Evolutionary conservation across 805 yeast species (phyloP), one percentile per base, ranked within the genome.

Genomic region (Candida patagonica): DNA sequence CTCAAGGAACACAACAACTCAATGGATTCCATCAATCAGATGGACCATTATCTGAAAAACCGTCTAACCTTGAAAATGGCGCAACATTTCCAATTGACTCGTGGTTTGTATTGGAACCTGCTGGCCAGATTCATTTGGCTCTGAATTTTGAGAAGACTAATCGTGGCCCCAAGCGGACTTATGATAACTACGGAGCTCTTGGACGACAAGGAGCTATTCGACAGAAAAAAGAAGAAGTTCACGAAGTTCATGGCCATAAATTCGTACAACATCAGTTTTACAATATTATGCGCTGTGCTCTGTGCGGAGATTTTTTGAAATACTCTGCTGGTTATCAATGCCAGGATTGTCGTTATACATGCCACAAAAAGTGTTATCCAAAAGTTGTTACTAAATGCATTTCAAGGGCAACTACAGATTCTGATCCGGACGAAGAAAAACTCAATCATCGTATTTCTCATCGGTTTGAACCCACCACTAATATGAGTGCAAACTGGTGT

Each of bases 141-240:
- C 62, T 89, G 20, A 81, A 89, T 2, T 92, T 92, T 56, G 80
- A 80, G 33, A 89, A 89, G 53, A 72, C 80, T 5, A 62, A 65
- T 20, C 57, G 63, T 25, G 72, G 70, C 15, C 70, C 68, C 39
- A 70, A 67, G 48, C 54, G 61, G 36, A 59, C 57, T 3, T 49
- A 59, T 29, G 74, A 68, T 20, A 61, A 60, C 38, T 62, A 73
- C 35, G 81, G 81, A 39, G 85, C 85, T 0, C 68, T 82, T 40
- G 89, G 86, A 25, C 94, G 99, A 70, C 96, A 89, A 57, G 97
- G 96, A 66, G 99, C 99, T 46, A 89, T 92, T 48, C 81, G 95
- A 54, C 92, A 86, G 60, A 78, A 88, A 65, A 86, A 88, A 51
- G 85, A 79, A 54, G 66, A 62, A 35, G 85, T 92, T 1, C 84